Base-by-base conservation (phyloP, 768 basidiomycete species). In the Psilocybe sp. region DNA sequence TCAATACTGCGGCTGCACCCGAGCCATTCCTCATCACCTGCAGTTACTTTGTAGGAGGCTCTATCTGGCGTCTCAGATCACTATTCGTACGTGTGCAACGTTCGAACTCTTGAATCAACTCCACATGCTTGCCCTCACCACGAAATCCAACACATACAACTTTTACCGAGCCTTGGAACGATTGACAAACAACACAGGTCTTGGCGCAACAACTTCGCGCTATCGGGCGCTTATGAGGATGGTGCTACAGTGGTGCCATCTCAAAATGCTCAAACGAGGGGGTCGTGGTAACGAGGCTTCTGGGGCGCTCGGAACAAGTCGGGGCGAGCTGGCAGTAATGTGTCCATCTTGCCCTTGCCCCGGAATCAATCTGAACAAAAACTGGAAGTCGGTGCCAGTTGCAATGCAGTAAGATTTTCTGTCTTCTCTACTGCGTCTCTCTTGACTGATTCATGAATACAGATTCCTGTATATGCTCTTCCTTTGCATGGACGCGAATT, bases 1-100 rank as follows among this genome's bases (percentile, higher is more conserved):
- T 1, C 58, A 66, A 48, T 72, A 61, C 49, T 73, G 71, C 46
- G 58, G 49, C 9, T 73, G 70, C 51, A 34, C 47, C 9, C 9
- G 34, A 7, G 18, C 54, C 9, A 16, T 39, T 13, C 16, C 46
- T 18, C 41, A 48, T 11, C 33, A 31, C n/a, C 34, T 56, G 12
- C 66, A 67, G 44, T 47, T 68, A 0, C 55, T 67, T 18, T 53
- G 57, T 23, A 11, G 32, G 1, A 46, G 57, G 3, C 47, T 61
- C 1, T 66, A 48, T 38, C 65, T 63, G 8, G 49, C 60, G 1
- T 61, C 59, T 3, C 47, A 53, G 6, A 39, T 12, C 0, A 37
- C 50, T 1, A 54, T 57, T 15, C 61, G 56, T 47, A 60, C 65
- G 0, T 60, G 59, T 8, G 57, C 60, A 6, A 70, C 67, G 0